Percentiles rank a stretch among this genome's conserved stretches.
Evolutionary conservation across 2,329 filamentous ascomycete genomes (phyloP).

Genomic region (Zymoseptoria passerinii): DNA sequence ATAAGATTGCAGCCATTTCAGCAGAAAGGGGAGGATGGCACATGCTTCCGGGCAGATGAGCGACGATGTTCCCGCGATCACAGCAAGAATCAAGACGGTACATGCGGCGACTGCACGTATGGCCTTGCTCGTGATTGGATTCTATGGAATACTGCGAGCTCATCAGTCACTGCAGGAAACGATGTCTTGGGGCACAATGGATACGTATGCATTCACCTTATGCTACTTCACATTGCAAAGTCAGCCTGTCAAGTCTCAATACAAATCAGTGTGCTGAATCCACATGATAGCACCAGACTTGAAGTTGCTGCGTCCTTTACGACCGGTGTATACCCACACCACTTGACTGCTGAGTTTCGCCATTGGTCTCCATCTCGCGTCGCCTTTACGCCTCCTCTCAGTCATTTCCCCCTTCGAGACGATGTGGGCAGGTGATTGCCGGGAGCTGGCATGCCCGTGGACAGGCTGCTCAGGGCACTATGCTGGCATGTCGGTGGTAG

Average conservation of each 20-base stretch:
- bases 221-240: too few relatives aligned
- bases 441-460: background rate
- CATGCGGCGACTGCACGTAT: background rate
- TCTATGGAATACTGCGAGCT: background rate
- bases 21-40: background rate
- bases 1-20: background rate
- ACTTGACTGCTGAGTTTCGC: too few relatives aligned
- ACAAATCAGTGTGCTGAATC: too few relatives aligned
- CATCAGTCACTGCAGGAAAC: background rate
- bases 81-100: background rate
- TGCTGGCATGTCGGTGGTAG: background rate
- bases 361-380: too few relatives aligned
- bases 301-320: too few relatives aligned
- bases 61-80: background rate
- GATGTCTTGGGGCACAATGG: background rate
- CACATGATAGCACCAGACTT: too few relatives aligned
- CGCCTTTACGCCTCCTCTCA: too few relatives aligned
- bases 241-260: too few relatives aligned
- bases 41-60: background rate
- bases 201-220: background rate
- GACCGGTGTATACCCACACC: too few relatives aligned
- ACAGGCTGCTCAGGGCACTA: background rate
- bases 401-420: too few relatives aligned
- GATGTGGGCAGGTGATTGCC: conserved; percentile 2
- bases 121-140: background rate